Base-by-base conservation (phyloP, 768 basidiomycete species). In the Neoboletus brunneissimus region DNA sequence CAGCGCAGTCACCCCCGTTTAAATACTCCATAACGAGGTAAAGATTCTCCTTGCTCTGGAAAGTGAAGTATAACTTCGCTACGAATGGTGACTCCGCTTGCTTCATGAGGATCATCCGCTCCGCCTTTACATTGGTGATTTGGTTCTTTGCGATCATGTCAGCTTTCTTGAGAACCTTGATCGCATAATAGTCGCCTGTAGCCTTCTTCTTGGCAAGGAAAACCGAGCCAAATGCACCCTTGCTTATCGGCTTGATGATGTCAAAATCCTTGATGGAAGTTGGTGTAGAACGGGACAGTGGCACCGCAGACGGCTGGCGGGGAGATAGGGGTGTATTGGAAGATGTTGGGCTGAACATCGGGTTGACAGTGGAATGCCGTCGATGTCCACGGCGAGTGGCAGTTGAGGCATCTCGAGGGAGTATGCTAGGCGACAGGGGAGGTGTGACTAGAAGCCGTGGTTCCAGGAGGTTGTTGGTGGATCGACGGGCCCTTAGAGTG, bases 121-220 rank as follows among this genome's bases (percentile, higher is more conserved):
- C 97, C 2, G 97, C 97, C 76, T 98, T 98, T 72, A 99, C 97
- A 70, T 98, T 99, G 48, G 97, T 98, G 71, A 99, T 96, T 73
- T 99, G 97, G 77, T 99, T 99, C 83, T 99, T 99, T 40, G 97
- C 92, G 71, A 99, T 98, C 97, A 99, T 99, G 75, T 99, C 97
- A n/a, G 94, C 93, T 78, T 99, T 99, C 78, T 96, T 98, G 69
- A 99, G 75, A n/a, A 98, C 95, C 75, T 99, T 99, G 84, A 99
- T 96, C 27, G 97, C 97, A 75, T 89, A 99, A 74, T 98, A 98
- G 73, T 98, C 97, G 51, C 97, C 97, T 2, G 97, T 99, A 6
- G 83, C 89, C 66, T 93, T 95, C 82, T 99, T 99, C 79, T 96
- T 98, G 42, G 97, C 92, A 51, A 99, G 81, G 73, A 97, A 99